Evolutionary conservation across 352 stramenopile genomes (phyloP).

Genomic region (Thraustochytrium striatum): DNA sequence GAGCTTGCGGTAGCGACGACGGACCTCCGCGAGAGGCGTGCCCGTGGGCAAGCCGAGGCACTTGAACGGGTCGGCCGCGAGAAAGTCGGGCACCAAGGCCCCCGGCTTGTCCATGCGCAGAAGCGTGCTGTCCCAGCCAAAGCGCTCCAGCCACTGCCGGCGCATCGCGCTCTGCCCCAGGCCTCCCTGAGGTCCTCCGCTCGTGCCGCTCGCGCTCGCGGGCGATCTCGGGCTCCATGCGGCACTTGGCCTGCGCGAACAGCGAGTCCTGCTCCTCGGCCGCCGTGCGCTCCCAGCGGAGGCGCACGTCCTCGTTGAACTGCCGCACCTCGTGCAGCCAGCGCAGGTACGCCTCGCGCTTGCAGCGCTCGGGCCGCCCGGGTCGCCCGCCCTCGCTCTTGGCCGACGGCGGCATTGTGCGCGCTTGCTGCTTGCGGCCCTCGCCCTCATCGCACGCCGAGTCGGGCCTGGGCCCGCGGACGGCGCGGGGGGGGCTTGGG

Average conservation of each 20-base stretch:
- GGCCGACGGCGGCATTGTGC: too few relatives aligned
- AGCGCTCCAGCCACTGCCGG: background rate
- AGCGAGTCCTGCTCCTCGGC: conserved; percentile 36
- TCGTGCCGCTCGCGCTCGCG: background rate
- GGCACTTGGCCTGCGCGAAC: conserved; percentile 1
- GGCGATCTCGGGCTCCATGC: conserved; percentile 30
- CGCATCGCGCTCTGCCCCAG: background rate
- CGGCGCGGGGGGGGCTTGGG: too few relatives aligned
- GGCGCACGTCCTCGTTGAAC: conserved; percentile 1
- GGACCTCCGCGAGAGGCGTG: background rate
- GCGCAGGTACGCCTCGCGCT: conserved; percentile 1
- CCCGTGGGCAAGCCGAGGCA: background rate
- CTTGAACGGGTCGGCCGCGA: background rate
- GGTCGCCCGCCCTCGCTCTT: too few relatives aligned
- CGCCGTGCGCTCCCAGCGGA: background rate
- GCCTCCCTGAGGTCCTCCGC: background rate
- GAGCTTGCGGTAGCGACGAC: conserved; percentile 15
- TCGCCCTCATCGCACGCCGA: too few relatives aligned
- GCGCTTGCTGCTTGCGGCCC: too few relatives aligned
- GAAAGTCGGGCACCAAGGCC: background rate
- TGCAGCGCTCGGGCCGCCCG: too few relatives aligned
- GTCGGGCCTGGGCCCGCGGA: too few relatives aligned
- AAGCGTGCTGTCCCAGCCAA: conserved; percentile 9
- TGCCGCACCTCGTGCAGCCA: conserved; percentile 13
- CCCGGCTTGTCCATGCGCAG: background rate